phyloP scores from a whole-genome alignment of 306 rosid species.

The Ziziphus jujuba region DNA sequence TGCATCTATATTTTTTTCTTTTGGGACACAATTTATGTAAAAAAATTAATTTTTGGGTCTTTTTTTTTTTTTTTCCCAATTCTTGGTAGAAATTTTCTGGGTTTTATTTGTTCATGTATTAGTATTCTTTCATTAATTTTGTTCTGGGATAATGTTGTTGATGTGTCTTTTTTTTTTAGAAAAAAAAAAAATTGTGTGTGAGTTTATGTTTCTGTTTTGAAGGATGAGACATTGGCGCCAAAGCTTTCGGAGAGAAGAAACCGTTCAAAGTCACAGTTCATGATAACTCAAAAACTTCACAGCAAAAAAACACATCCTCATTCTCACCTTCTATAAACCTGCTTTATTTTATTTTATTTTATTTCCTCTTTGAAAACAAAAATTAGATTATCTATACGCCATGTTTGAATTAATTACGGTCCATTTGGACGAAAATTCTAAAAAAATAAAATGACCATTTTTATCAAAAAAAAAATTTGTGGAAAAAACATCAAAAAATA shows the following conservation, averaged over 20 bases:
- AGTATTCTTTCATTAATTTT: slow-evolving; percentile 11
- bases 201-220: slow-evolving; percentile 37
- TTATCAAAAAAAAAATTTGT: no score
- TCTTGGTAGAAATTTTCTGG: neutral
- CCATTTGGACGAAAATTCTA: no score
- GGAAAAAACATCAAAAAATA: no score
- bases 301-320: neutral
- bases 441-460: no score
- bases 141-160: slow-evolving; percentile 4
- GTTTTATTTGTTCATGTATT: neutral
- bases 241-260: slow-evolving; percentile 58
- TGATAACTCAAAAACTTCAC: neutral
- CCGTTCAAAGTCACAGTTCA: slow-evolving; percentile 28
- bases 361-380: no score
- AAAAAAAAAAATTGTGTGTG: no score
- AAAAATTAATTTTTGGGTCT: neutral
- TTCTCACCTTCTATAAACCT: neutral
- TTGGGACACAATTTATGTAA: neutral
- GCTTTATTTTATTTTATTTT: no score
- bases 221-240: slow-evolving; percentile 73
- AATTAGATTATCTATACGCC: no score
- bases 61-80: neutral
- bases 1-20: neutral
- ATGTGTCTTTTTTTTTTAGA: neutral
- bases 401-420: no score